Percentiles rank a stretch among this genome's conserved stretches.
These are phyloP conservation scores for Stromatinia cepivora DNA, from an alignment of 2,329 filamentous ascomycete genomes.

Conservation along the genomic window DNA sequence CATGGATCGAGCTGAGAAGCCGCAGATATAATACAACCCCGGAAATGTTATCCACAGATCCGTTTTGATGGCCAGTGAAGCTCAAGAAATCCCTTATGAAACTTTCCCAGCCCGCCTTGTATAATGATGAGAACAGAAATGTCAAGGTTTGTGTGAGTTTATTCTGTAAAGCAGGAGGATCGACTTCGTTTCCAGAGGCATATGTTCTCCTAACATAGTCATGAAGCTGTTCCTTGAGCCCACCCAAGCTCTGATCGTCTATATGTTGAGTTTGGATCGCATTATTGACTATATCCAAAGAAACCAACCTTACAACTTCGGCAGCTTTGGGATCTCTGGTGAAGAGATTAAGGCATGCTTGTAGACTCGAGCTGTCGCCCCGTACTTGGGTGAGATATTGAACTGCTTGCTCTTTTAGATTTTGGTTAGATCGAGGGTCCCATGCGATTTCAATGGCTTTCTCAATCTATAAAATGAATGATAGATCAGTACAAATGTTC, in stretches of 20 bases:
- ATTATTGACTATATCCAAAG: constrained; percentile 90
- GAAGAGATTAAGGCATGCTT: constrained; percentile 84
- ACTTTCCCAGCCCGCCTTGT: constrained; percentile 79
- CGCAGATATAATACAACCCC: constrained; percentile 88
- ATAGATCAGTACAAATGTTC: constrained; percentile 15
- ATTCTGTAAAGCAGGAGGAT: constrained; percentile 82
- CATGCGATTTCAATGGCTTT: constrained; percentile 94
- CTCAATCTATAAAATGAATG: constrained; percentile 65
- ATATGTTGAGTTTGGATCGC: constrained; percentile 79
- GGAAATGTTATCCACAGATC: constrained; percentile 64
- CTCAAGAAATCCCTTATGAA: constrained; percentile 90
- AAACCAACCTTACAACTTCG: constrained; percentile 85
- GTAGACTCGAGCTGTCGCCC: constrained; percentile 82
- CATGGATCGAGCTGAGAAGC: constrained; percentile 85
- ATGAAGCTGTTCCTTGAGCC: constrained; percentile 79
- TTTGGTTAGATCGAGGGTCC: constrained; percentile 73
- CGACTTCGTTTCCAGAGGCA: constrained; percentile 57
- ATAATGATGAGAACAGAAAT: constrained; percentile 85
- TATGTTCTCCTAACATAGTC: constrained; percentile 79
- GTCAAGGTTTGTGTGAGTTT: constrained; percentile 96
- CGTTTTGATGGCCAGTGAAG: constrained; percentile 65
- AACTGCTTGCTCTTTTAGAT: constrained; percentile 78
- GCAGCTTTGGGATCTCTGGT: constrained; percentile 71
- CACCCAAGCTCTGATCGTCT: constrained; percentile 68
- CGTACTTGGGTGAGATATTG: constrained; percentile 78